Percentiles rank a stretch among this genome's conserved stretches.
Evolutionary conservation across 495 filamentous ascomycete species (phyloP).

Genomic region (Penicillium subrubescens): DNA sequence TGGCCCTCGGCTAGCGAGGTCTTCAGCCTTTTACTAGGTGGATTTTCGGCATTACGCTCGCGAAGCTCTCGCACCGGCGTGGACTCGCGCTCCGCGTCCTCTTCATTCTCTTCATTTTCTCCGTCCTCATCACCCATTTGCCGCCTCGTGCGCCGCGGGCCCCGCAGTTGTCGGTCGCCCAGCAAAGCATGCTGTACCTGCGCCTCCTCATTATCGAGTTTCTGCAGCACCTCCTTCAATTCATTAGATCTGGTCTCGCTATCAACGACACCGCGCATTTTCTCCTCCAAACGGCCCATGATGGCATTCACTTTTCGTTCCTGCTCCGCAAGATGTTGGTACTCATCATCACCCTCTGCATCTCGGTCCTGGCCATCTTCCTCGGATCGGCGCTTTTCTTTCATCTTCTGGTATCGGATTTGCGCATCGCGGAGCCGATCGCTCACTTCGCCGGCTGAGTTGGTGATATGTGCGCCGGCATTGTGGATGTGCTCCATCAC

Average conservation of each 20-base stretch:
- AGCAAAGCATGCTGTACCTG: constrained; percentile 10
- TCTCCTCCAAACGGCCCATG: constrained; percentile 42
- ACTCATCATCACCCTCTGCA: constrained; percentile 12
- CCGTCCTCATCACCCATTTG: constrained; percentile 21
- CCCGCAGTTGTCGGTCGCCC: constrained; percentile 26
- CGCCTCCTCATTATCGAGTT: constrained; percentile 35
- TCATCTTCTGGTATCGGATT: constrained; percentile 33
- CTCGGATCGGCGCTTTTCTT: constrained; percentile 19
- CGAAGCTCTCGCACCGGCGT: constrained; percentile 24
- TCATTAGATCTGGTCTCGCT: constrained; percentile 34
- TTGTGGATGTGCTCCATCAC: constrained; percentile 41
- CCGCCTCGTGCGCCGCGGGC: constrained; percentile 20
- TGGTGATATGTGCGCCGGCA: constrained; percentile 40
- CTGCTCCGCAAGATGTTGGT: constrained; percentile 27
- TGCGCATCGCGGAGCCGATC: constrained; percentile 43
- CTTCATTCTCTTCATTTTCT: constrained; percentile 22
- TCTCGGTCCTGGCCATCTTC: constrained; percentile 12
- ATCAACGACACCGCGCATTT: constrained; percentile 45
- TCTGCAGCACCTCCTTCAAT: constrained; percentile 32
- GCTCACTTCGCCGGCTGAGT: constrained; percentile 50
- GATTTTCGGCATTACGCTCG: constrained; percentile 24
- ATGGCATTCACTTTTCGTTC: constrained; percentile 34
- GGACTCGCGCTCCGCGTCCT: constrained; percentile 34
- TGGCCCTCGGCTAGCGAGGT: constrained; percentile 28
- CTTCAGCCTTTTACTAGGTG: constrained; percentile 31